A percentile compares a stretch with the other conserved stretches of the same genome.
These are phyloP conservation scores for Arthrinium puccinioides DNA, from an alignment of 2,329 filamentous ascomycete species.

Conservation along the genomic window DNA sequence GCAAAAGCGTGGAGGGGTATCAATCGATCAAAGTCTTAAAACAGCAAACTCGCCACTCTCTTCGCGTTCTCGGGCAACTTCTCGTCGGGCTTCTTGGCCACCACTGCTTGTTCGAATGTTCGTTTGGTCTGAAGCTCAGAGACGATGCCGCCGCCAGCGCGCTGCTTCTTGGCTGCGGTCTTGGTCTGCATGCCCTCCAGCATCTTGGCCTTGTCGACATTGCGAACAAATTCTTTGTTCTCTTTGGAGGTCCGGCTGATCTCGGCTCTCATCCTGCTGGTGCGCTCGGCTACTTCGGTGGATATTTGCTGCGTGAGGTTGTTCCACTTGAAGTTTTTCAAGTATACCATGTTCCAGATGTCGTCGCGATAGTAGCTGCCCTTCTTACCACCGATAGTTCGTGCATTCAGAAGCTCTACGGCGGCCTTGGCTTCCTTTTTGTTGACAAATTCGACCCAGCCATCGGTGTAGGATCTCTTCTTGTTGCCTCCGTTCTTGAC, in stretches of 20 bases:
- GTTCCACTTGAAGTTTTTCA: constrained; percentile 79
- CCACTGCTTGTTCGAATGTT: constrained; percentile 21
- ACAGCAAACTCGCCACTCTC: constrained; percentile 22
- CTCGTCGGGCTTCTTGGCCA: constrained; percentile 17
- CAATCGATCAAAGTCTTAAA: constrained; percentile 17
- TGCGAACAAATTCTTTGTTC: constrained; percentile 74
- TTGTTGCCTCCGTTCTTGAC: constrained; percentile 73
- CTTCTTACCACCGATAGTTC: constrained; percentile 77
- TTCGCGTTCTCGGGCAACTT: constrained; percentile 20
- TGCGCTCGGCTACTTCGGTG: constrained; percentile 72
- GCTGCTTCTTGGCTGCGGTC: constrained; percentile 37
- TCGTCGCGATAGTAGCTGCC: constrained; percentile 78
- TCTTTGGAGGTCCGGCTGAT: constrained; percentile 69
- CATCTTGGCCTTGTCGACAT: constrained; percentile 76
- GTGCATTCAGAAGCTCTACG: constrained; percentile 69
- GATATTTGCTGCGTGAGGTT: constrained; percentile 70
- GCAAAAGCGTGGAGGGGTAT: constrained; percentile 13
- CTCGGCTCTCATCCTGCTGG: constrained; percentile 69
- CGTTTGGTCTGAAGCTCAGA: constrained; percentile 8
- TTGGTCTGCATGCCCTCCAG: constrained; percentile 64
- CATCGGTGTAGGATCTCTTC: constrained; percentile 74
- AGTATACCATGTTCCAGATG: constrained; percentile 76
- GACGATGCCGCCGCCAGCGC: constrained; percentile 3
- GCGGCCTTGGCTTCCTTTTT: constrained; percentile 74
- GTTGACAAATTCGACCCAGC: constrained; percentile 75